A percentile compares a stretch with the other conserved stretches of the same genome.
Conservation (phyloP, 148 eudicot species). For the Amaranthus cruentus region DNA sequence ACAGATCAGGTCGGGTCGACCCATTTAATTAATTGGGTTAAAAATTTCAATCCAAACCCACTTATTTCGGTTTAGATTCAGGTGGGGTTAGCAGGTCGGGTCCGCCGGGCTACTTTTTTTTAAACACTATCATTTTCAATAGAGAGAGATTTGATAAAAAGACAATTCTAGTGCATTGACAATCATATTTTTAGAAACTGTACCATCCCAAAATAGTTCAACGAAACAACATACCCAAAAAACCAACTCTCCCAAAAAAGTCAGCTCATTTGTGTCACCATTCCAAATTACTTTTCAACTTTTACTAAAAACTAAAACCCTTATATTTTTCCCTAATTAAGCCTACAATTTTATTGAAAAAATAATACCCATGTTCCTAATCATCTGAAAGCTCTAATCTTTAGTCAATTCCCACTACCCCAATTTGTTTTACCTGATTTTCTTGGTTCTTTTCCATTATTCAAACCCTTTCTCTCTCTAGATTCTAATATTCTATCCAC, state of each 20-base stretch:
- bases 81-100: too few relatives aligned
- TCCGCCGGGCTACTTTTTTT: too few relatives aligned
- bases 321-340: background rate
- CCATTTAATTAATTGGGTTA: too few relatives aligned
- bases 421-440: background rate
- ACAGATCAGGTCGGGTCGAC: too few relatives aligned
- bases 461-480: slow-evolving; percentile 1
- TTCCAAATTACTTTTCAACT: slow-evolving; percentile 23
- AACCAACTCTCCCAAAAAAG: slow-evolving; percentile 30
- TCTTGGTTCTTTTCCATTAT: slow-evolving; percentile 6
- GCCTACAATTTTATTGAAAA: background rate
- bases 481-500: slow-evolving; percentile 25
- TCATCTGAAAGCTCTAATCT: slow-evolving; percentile 5
- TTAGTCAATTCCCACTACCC: slow-evolving; percentile 2
- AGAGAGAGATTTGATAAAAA: slow-evolving; percentile 19
- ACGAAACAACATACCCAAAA: background rate
- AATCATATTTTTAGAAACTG: slow-evolving; percentile 20
- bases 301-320: background rate
- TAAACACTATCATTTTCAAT: slow-evolving; percentile 1
- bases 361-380: background rate
- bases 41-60: too few relatives aligned
- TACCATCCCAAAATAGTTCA: slow-evolving; percentile 9
- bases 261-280: slow-evolving; percentile 58
- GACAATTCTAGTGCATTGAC: slow-evolving; percentile 42
- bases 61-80: too few relatives aligned